Base-by-base conservation (phyloP, 2,329 filamentous ascomycete genomes). In the Colletotrichum lini region DNA sequence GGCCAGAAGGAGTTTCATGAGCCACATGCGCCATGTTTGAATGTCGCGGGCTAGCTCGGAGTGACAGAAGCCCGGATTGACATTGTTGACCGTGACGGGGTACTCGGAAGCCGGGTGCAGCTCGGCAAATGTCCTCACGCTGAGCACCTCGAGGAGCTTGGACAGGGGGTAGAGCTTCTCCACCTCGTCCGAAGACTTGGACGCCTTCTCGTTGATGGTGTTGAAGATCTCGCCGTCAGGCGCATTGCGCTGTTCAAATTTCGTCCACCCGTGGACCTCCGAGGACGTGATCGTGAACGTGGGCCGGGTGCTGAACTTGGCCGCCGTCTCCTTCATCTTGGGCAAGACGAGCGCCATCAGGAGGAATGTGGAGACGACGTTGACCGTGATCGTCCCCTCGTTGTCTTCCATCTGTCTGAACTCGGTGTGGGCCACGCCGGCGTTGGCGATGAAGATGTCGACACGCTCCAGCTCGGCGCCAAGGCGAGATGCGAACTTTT, bases 41-140 rank as follows among this genome's bases (percentile, higher is more conserved):
- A 61, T 35, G 0, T 87, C 82, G 2, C 87, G 80, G 7, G 73
- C 75, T 1, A 90, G 78, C 30, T 83, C 79, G 0, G 85, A 84
- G 50, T 87, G 80, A 75, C 88, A 90, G 40, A 86, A 79, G 1
- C 88, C 88, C 0, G 88, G 88, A 67, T 87, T 88, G 23, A 87
- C 72, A 71, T 81, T 80, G 74, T 88, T 89, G 67, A 90, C 74
- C 1, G 84, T 83, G 49, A 89, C 84, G 13, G 78, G 75, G 52
- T 49, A 77, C 72, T 13, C 70, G 2, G 59, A 8, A 2, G 67
- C 50, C 10, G 72, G 67, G 26, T 62, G 56, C 21, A 56, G 8
- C 23, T 72, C 64, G 8, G 76, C 76, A 40, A 79, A 60, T 52
- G 65, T 68, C 16, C 77, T 75, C 53, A 79, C 75, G 45, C 60